Base-by-base conservation (phyloP, 2,329 filamentous ascomycete species). In the Immersiporthe knoxdaviesiana region DNA sequence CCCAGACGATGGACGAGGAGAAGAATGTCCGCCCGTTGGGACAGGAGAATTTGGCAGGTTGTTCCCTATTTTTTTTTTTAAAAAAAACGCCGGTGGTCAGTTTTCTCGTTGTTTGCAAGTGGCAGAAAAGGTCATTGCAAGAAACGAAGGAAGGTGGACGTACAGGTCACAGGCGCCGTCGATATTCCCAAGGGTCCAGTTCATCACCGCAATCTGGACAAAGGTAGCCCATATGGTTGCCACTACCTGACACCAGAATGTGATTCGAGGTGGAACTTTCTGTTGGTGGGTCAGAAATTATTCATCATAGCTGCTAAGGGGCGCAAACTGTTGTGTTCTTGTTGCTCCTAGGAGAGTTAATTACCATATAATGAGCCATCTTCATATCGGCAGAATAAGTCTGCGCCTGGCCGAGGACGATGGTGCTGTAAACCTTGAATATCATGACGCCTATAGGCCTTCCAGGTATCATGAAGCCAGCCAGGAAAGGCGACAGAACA, bases 381-480 rank as follows among this genome's bases (percentile, higher is more conserved):
- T 81, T 81, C 30, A 81, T 70, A 66, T 81, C 79, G 3, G 71
- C 71, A 32, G 74, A 75, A 68, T 79, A 80, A 16, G 73, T 73
- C 68, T 79, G 78, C 18, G 77, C 79, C 65, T 81, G 79, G 8
- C 76, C 76, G n/a, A 81, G 74, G 1, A 77, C 76, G 44, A 80
- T 79, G 11, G 77, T 78, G 39, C 77, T 78, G 70, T 82, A 87
- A 1, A 84, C 84, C 73, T 87, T 87, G 79, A 87, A 87, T 66
- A 87, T 77, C 84, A 88, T 87, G 75, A 86, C 83, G 3, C 81
- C 85, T 67, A 87, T 82, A 0, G 85, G 85, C 8, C 79, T 78
- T 1, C 86, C 88, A 0, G 88, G 87, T 68, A 87, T 82, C 78
- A 90, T 84, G 74, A 89, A 89, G 1, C 86, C 86, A 7, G 87